A percentile compares a stretch with the other conserved stretches of the same genome.
These are phyloP conservation scores for Pythium diclinum DNA, from an alignment of 352 stramenopile species.

Conservation along the genomic window DNA sequence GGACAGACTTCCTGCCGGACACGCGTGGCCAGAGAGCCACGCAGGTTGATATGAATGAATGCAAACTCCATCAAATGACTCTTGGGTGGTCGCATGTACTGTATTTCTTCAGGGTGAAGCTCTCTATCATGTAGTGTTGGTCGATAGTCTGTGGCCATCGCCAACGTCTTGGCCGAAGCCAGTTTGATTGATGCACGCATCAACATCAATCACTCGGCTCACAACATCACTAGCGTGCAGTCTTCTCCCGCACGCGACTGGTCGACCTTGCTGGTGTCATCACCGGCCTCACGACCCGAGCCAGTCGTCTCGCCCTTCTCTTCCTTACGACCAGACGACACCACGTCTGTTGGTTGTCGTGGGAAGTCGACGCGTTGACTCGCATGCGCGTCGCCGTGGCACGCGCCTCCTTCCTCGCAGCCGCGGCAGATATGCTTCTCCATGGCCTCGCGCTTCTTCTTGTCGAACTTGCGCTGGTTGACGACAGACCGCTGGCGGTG, in stretches of 20 bases:
- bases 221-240: not conserved
- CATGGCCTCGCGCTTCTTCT: conserved; percentile 16
- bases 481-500: conserved; percentile 53
- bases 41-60: not conserved
- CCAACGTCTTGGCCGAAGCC: not conserved
- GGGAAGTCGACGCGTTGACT: not conserved
- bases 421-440: not conserved
- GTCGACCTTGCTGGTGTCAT: not conserved
- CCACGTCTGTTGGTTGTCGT: not conserved
- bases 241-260: not conserved
- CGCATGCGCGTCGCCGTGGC: not conserved
- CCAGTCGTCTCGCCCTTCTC: not conserved
- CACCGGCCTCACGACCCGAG: not conserved
- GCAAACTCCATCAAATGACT: not conserved
- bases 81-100: not conserved
- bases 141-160: too few relatives aligned
- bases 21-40: not conserved
- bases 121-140: not conserved
- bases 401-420: not conserved
- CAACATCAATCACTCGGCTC: not conserved
- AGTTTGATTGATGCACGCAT: not conserved
- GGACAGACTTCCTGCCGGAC: not conserved
- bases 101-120: not conserved
- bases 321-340: not conserved
- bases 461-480: conserved; percentile 48